Conservation (phyloP, 805 yeast genomes). For the Ogataea henricii region DNA sequence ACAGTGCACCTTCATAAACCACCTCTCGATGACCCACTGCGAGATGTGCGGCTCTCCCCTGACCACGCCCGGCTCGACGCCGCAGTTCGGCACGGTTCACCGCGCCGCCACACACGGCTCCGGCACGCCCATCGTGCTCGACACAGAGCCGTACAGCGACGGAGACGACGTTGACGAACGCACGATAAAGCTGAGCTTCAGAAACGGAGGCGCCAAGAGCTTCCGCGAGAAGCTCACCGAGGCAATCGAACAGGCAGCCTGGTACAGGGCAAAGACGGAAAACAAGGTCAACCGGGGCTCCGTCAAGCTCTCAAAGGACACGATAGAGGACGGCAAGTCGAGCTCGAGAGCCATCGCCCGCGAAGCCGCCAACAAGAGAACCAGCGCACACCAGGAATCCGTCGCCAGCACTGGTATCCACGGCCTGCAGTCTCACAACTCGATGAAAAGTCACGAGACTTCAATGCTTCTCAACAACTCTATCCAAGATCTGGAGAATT, state of each 20-base stretch:
- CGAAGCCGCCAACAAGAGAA: background rate
- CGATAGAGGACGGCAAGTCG: background rate
- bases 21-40: conserved; percentile 73
- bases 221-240: conserved; percentile 50
- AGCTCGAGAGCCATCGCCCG: background rate
- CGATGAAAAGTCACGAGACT: conserved; percentile 55
- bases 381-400: background rate
- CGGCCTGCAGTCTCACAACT: conserved; percentile 62
- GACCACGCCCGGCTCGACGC: conserved; percentile 28
- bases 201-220: conserved; percentile 63
- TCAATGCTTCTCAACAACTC: conserved; percentile 66
- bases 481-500: conserved; percentile 70
- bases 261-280: conserved; percentile 39
- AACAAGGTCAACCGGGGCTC: conserved; percentile 40
- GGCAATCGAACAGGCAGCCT: conserved; percentile 50
- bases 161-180: conserved; percentile 28
- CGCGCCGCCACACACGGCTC: conserved; percentile 2
- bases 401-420: conserved; percentile 59
- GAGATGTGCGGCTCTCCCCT: conserved; percentile 82
- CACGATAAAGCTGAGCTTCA: conserved; percentile 69
- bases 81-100: conserved; percentile 5
- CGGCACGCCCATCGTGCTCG: background rate
- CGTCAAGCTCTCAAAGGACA: conserved; percentile 18
- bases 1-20: conserved; percentile 69
- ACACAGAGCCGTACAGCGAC: conserved; percentile 12